Base-by-base conservation (phyloP, 2,329 filamentous ascomycete genomes). In the Neoscytalidium dimidiatum region DNA sequence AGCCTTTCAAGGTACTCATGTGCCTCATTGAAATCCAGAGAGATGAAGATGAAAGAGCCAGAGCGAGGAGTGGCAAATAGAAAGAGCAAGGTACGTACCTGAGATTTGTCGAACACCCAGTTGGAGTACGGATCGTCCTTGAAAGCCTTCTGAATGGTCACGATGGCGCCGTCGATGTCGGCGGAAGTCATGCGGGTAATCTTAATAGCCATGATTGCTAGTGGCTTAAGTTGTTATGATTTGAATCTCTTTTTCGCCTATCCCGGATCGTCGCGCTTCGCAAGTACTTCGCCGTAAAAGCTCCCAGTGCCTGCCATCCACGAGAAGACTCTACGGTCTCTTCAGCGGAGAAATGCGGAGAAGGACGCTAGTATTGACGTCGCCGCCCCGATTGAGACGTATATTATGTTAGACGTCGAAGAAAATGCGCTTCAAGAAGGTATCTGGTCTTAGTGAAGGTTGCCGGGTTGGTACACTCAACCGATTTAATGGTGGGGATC, bases 141-240 rank as follows among this genome's bases (percentile, higher is more conserved):
- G 72, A 91, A 91, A 0, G 88, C 88, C 69, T 84, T 80, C 71
- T 91, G 89, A 53, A 91, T 87, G 49, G 86, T 88, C 43, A 84
- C 82, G 58, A 90, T 85, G 23, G 86, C 87, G 7, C 84, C 86
- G 28, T 87, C 83, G 61, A 90, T 90, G 69, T 91, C 88, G 56
- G 74, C 71, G 68, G 86, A 80, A 1, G 81, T 82, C 70, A 91
- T 82, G 8, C 79, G 81, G 4, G 81, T 77, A 65, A 91, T 83
- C 67, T 84, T 74, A 72, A 90, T 83, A n/a, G 74, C 48, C 77
- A 80, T 79, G 1, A 14, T 64, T 74, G 67, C 19, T 33, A 29
- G 21, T 48, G 21, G 6, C 21, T 4, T 14, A 9, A 29, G 21
- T 13, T 2, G 19, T 8, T 29, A 13, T 48, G 17, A 19, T 21